Evolutionary conservation across 768 basidiomycete species (phyloP).

Genomic region (Harrya chromipes): DNA sequence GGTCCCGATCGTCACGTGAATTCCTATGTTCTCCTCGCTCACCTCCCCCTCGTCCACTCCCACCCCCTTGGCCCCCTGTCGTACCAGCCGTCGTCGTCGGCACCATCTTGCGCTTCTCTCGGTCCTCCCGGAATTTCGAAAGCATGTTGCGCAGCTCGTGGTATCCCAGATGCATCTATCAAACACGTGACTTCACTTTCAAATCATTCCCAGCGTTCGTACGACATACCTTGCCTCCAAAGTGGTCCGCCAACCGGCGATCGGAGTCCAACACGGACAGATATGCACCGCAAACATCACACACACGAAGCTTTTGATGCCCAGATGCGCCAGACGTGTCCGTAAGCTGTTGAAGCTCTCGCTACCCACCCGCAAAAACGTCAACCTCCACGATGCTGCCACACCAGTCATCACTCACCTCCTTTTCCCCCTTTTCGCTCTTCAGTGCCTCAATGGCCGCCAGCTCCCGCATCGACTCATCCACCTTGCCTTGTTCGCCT

Average conservation of each 20-base stretch:
- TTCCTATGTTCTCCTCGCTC: conserved; percentile 53
- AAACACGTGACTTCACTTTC: conserved; percentile 30
- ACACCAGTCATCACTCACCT: conserved; percentile 45
- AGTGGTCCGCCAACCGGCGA: conserved; percentile 97
- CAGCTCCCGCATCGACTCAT: conserved; percentile 98
- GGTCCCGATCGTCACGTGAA: conserved; percentile 62
- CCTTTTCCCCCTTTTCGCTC: conserved; percentile 93
- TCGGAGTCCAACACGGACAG: conserved; percentile 97
- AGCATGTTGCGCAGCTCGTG: conserved; percentile 97
- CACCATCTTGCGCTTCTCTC: conserved; percentile 72
- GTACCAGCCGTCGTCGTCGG: conserved; percentile 42
- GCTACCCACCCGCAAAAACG: conserved; percentile 40
- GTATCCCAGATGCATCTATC: conserved; percentile 97
- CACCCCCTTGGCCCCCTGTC: conserved; percentile 35
- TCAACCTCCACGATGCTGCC: conserved; percentile 1
- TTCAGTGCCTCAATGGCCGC: conserved; percentile 97
- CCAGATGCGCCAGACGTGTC: conserved; percentile 98
- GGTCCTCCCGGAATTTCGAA: conserved; percentile 84
- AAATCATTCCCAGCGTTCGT: conserved; percentile 16
- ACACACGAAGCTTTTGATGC: conserved; percentile 99
- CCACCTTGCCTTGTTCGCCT: conserved; percentile 99
- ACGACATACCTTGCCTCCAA: conserved; percentile 90
- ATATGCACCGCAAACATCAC: conserved; percentile 99
- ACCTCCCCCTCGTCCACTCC: conserved; percentile 40
- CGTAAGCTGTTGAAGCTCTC: conserved; percentile 92